Evolutionary conservation across 2,329 filamentous ascomycete genomes (phyloP).

Genomic region (Zymoseptoria brevis): DNA sequence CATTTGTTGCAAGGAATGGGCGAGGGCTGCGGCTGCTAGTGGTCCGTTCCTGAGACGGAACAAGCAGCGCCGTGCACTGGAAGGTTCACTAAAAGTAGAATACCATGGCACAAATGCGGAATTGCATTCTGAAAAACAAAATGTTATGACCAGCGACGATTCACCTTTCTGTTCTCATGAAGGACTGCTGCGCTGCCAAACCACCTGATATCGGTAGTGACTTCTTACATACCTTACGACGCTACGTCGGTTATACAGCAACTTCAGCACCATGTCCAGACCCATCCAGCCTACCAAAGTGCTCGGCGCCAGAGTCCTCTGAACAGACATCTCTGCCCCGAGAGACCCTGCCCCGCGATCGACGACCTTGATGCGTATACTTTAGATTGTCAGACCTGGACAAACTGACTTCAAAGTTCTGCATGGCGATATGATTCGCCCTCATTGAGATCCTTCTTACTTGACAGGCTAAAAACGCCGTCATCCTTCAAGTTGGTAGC

Average conservation of each 20-base stretch:
- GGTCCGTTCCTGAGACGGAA: conserved; percentile 6
- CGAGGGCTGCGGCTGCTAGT: conserved; percentile 12
- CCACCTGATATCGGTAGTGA: background rate
- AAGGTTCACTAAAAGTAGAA: conserved; percentile 4
- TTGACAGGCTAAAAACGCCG: background rate
- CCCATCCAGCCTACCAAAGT: no score
- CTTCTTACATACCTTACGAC: no score
- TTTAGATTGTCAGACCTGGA: no score
- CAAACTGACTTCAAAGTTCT: background rate
- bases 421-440: background rate
- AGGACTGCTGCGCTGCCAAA: background rate
- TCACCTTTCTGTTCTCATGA: background rate
- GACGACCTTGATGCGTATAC: no score
- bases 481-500: conserved; percentile 8
- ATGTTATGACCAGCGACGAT: background rate
- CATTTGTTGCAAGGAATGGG: conserved; percentile 13
- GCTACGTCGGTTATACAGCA: no score
- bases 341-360: no score
- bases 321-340: background rate
- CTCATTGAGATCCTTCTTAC: background rate
- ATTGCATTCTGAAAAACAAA: background rate
- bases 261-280: no score
- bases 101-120: conserved; percentile 9
- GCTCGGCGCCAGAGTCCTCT: no score
- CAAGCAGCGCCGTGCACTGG: conserved; percentile 7